Base-by-base conservation (phyloP, 73 alveolate species). In the Paramecium biaurelia region DNA sequence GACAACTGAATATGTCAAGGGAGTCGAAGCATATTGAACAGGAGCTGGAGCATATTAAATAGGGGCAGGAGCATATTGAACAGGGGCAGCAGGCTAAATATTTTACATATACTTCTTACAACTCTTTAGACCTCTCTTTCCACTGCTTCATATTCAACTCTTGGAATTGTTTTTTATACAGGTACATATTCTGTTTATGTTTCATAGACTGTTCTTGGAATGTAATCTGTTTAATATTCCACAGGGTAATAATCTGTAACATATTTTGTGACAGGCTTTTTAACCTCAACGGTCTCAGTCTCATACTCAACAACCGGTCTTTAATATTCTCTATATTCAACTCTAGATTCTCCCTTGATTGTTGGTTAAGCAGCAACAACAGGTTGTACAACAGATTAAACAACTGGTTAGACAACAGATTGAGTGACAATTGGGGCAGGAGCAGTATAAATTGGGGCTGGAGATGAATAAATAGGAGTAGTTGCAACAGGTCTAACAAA, bases 191-290 rank as follows among this genome's bases (percentile, higher is more conserved):
- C 90, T 41, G 90, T 79, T 41, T 79, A 79, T 79, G 70, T 41
- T 24, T 79, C 90, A 45, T 79, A 79, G 14, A 79, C 90, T 20
- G 90, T 79, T 47, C 90, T 79, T 43, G 90, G 90, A 47, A 79
- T 79, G 45, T 79, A 79, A 7, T 79, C 90, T 20, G 90, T 79
- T 34, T 79, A 24, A 79, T 79, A 79, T 79, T 79, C 90, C 0
- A 79, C 90, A 38, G 90, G 90, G 37, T 79, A 79, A 63, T 79
- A 79, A 24, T 79, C 90, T 43, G 90, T 79, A 26, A 79, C 90
- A 21, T 79, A 43, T 47, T 79, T 79, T 2, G 90, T 79, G 5
- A 30, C 56, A 20, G 90, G 90, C 47, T 30, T 41, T 8, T 79
- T 23, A 47, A 79, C 74, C 28, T 79, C 47, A 24, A 79, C 23